Base-by-base conservation (phyloP, 202 grass and related monocot species). In the Bolboschoenoplectus hybrid region DNA sequence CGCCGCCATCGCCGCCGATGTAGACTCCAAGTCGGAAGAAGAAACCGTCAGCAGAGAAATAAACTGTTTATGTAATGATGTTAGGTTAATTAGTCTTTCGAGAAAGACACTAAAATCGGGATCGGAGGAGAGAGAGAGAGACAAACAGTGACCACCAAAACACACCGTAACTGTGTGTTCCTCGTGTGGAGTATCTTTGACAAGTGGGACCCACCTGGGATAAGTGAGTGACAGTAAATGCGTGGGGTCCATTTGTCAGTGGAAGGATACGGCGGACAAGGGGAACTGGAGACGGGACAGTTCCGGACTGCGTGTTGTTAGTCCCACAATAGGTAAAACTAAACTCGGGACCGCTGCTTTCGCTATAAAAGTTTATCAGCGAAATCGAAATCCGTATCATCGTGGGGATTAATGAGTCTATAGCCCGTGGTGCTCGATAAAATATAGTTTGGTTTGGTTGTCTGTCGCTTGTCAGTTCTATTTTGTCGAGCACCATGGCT, bases 1-100 rank as follows among this genome's bases (percentile, higher is more conserved):
- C 50, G 82, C 74, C 77, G 87, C 90, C 90, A 35, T 45, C 71
- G 44, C 63, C 78, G 71, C 77, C 85, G 67, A 43, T 80, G 44
- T 38, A 32, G 13, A 65, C 63, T 40, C 69, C 52, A 26, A 73
- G 39, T 49, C 7, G 41, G 47, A n/a, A 53, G 63, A 46, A 82
- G 60, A 2, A 66, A 66, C 41, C 6, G 10, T 12, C 2, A 71
- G 82, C 40, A 16, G 57, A 71, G 40, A 55, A 26, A 38, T 34
- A 82, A 82, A 50, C 4, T 51, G n/a, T 66, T 82, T 26, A 26
- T 26, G 26, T 26, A 26, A 26, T 26, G 26, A 13, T 41, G 40
- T 47, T 32, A 44, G 16, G 34, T 67, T 35, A 70, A 64, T 84
- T 35, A 70, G 81, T 84, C 32, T 58, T 70, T 84, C 66, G 34